These are phyloP conservation scores for Gautieria morchelliformis DNA, from an alignment of 768 basidiomycete genomes.

Conservation along the genomic window DNA sequence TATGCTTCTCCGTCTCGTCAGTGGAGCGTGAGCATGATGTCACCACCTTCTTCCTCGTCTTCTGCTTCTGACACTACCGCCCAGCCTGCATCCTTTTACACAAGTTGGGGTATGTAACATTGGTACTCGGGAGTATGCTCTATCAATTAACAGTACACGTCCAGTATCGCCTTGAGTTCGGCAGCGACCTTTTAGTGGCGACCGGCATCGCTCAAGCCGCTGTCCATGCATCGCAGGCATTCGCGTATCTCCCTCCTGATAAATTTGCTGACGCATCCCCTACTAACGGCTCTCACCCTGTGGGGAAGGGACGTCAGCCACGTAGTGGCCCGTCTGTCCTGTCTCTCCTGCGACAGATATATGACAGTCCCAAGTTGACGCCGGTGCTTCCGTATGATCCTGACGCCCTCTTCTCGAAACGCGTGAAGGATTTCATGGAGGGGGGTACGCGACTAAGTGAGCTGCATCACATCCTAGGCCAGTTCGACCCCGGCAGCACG, in stretches of 20 bases:
- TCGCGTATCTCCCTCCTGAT: conserved; percentile 20
- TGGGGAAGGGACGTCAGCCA: conserved; percentile 10
- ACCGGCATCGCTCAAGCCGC: conserved; percentile 38
- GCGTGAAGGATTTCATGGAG: conserved; percentile 20
- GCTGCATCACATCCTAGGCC: conserved; percentile 35
- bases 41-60: not conserved
- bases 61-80: not conserved
- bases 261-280: conserved; percentile 9
- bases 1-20: conserved; percentile 27
- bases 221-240: conserved; percentile 19
- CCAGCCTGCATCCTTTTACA: conserved; percentile 48
- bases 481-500: conserved; percentile 26
- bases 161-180: conserved; percentile 4
- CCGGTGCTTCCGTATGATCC: conserved; percentile 47
- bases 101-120: conserved; percentile 35
- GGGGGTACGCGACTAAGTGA: conserved; percentile 30
- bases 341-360: conserved; percentile 39
- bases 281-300: not conserved
- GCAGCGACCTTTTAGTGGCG: conserved; percentile 19
- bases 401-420: conserved; percentile 29
- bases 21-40: conserved; percentile 27
- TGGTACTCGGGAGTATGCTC: conserved; percentile 1
- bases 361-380: conserved; percentile 37
- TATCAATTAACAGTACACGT: not conserved
- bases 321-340: conserved; percentile 33